Evolutionary conservation across 1,284 basidiomycete species (phyloP).

Genomic region (Cryptococcus sp.): DNA sequence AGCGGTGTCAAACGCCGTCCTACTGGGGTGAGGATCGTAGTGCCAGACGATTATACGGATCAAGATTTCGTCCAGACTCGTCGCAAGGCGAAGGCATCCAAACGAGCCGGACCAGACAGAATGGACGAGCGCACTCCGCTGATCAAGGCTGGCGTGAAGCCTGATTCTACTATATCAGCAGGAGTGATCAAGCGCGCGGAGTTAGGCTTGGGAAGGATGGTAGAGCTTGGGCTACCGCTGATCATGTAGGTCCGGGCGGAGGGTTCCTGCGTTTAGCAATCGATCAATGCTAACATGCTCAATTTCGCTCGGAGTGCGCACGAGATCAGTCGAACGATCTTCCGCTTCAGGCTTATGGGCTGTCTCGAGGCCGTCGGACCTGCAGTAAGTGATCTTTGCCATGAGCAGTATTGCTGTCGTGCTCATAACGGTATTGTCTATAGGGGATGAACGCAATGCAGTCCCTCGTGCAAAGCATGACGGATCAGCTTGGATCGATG

Average conservation of each 20-base stretch:
- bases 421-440: conserved; percentile 7
- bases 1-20: conserved; percentile 33
- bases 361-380: conserved; percentile 80
- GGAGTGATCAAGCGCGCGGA: conserved; percentile 27
- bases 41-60: conserved; percentile 10
- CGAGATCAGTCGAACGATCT: conserved; percentile 69
- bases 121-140: conserved; percentile 44
- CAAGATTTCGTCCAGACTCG: background rate
- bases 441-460: conserved; percentile 75
- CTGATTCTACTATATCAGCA: conserved; percentile 35
- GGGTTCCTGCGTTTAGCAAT: background rate
- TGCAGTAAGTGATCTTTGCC: conserved; percentile 60
- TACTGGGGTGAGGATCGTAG: conserved; percentile 41
- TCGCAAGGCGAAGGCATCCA: background rate
- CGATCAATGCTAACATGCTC: background rate
- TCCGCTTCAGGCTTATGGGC: conserved; percentile 73
- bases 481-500: conserved; percentile 79
- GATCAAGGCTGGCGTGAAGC: conserved; percentile 48
- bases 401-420: background rate
- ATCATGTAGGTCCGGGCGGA: conserved; percentile 38
- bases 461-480: conserved; percentile 66
- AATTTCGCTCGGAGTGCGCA: conserved; percentile 62
- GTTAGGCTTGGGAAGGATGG: conserved; percentile 41
- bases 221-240: conserved; percentile 38
- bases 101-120: background rate